These are phyloP conservation scores for Zychaea mexicana DNA, from an alignment of 371 early-diverging fungal genomes.

Conservation along the genomic window DNA sequence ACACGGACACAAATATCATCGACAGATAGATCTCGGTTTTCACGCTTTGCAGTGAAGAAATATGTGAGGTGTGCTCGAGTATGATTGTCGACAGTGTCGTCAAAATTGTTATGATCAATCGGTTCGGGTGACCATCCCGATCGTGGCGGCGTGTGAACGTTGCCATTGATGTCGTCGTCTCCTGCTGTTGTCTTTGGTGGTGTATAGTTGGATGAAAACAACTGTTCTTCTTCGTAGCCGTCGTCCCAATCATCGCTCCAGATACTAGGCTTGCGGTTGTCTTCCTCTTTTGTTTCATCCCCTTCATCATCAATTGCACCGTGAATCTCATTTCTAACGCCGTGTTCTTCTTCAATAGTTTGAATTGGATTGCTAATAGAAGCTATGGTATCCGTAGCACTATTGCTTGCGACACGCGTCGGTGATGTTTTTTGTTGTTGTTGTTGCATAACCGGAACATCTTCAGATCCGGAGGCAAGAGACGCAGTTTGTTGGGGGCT, in stretches of 20 bases:
- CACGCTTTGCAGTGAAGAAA: neutral
- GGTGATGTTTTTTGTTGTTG: too few species aligned
- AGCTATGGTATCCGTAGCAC: too few species aligned
- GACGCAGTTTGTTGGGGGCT: too few species aligned
- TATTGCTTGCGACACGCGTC: too few species aligned
- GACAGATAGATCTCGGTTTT: neutral
- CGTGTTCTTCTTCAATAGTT: too few species aligned
- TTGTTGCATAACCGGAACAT: too few species aligned
- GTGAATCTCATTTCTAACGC: too few species aligned
- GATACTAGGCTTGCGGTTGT: neutral
- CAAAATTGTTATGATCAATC: neutral
- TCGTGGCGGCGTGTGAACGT: neutral
- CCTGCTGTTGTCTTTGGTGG: neutral
- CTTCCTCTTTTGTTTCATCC: neutral
- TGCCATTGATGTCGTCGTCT: neutral
- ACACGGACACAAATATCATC: neutral
- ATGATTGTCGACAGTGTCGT: neutral
- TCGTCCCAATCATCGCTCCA: conserved; percentile 13
- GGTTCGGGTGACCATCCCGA: conserved; percentile 11
- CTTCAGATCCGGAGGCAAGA: too few species aligned
- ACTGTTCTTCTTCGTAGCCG: neutral
- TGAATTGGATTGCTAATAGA: too few species aligned
- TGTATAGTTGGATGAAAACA: neutral
- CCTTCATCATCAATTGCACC: neutral
- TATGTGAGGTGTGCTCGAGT: neutral